phyloP scores from a whole-genome alignment of 768 basidiomycete genomes.

The Phaffia tasmanica region DNA sequence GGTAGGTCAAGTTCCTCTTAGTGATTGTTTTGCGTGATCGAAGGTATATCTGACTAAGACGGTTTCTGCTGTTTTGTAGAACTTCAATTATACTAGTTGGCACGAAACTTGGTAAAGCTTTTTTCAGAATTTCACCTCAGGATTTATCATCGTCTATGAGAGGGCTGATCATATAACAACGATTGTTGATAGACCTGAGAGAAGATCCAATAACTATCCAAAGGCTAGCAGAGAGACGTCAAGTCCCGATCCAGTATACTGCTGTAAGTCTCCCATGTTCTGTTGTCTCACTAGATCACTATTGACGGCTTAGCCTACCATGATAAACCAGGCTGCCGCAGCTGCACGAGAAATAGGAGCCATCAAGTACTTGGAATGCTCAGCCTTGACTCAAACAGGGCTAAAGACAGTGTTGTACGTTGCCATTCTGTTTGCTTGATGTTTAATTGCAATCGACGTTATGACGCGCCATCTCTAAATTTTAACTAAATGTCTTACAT shows the following conservation, averaged over 20 bases:
- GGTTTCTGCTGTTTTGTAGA: conserved; percentile 41
- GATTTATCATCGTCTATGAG: no score
- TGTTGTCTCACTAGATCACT: not conserved
- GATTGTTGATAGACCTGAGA: conserved; percentile 62
- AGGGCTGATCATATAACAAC: not conserved
- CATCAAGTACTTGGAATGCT: conserved; percentile 23
- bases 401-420: conserved; percentile 37
- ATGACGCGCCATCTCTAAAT: not conserved
- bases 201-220: conserved; percentile 65
- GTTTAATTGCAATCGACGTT: not conserved
- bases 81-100: conserved; percentile 84
- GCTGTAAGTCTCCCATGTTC: conserved; percentile 26
- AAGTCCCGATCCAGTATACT: conserved; percentile 34
- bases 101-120: conserved; percentile 50
- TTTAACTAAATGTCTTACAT: not conserved
- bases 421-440: not conserved
- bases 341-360: conserved; percentile 20
- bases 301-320: conserved; percentile 23
- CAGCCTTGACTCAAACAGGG: conserved; percentile 37
- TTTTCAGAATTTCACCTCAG: no score
- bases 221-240: conserved; percentile 36
- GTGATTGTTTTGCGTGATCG: no score
- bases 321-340: conserved; percentile 35
- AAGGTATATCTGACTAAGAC: conserved; percentile 20
- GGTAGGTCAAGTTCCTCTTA: not conserved